Evolutionary conservation across 2,329 filamentous ascomycete genomes (phyloP), one percentile per base, ranked within the genome.

Genomic region (Calycina herbarum): DNA sequence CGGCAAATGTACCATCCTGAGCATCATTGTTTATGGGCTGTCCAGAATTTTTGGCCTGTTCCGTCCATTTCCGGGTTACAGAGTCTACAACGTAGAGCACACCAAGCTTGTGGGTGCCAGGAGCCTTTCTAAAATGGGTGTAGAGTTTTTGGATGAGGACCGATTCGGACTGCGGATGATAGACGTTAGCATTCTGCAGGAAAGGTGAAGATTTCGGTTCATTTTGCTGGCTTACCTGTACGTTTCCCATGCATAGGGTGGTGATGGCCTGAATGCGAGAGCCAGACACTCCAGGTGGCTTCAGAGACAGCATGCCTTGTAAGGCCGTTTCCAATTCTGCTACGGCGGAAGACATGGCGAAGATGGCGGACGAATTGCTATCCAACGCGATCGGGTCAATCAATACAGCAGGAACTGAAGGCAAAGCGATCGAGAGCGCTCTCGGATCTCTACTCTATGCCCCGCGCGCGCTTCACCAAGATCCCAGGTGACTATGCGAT

Each of bases 21-120:
- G 94, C 93, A 79, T 88, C 85, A 79, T 86, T 89, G 81, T 91
- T 91, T 79, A 93, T 87, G 76, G 90, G 81, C 78, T 98, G 94
- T 75, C 91, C 92, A 72, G 91, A 86, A 76, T 89, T 86, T 81
- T 94, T 95, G 76, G 95, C 94, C 81, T 93, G 91, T 79, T 98
- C 94, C 83, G 97, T 89, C 94, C 95, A 99, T 83, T 96, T 94
- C 81, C 95, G 93, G 79, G 94, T 94, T 86, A 99, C 94, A 84
- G 94, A 97, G 86, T 99, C 95, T 94, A 99, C 92, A 82, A 98
- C 94, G 89, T 99, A 99, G 82, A 99, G 89, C 77, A 97, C 94
- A 81, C 95, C 95, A 79, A 99, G 86, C 82, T 99, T 99, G 86
- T 99, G 94, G 78, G 93, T 96, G 78, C 88, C 88, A 67, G 93